A percentile compares a stretch with the other conserved stretches of the same genome.
These are phyloP conservation scores for Fusarium miscanthi DNA, from an alignment of 2,329 filamentous ascomycete species.

Conservation along the genomic window DNA sequence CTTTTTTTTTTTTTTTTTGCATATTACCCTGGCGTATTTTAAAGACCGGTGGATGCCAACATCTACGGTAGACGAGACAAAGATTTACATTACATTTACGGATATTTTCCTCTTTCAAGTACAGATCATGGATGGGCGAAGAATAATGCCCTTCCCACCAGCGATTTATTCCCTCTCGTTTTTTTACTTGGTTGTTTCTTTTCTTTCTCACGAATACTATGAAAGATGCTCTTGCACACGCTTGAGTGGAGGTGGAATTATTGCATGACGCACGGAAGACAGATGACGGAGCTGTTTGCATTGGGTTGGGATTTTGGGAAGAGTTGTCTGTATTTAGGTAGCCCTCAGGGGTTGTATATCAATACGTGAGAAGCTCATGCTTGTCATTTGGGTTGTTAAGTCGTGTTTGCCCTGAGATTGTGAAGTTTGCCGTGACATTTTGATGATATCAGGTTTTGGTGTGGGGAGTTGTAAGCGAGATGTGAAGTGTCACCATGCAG, in stretches of 20 bases:
- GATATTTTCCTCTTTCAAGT: not conserved
- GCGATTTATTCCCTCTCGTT: conserved; percentile 26
- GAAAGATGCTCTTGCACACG: conserved; percentile 26
- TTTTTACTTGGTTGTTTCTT: not conserved
- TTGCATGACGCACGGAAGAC: conserved; percentile 36
- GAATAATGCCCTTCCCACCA: conserved; percentile 19
- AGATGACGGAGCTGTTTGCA: conserved; percentile 38
- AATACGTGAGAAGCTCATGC: not conserved
- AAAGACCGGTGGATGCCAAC: conserved; percentile 13
- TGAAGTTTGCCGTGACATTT: not conserved
- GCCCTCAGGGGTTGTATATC: not conserved
- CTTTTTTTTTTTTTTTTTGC: no score
- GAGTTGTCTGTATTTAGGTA: not conserved
- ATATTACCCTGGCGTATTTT: conserved; percentile 25
- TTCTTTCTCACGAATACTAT: conserved; percentile 7
- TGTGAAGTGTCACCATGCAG: not conserved
- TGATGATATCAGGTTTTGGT: not conserved
- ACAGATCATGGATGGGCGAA: conserved; percentile 33
- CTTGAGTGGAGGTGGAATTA: conserved; percentile 15
- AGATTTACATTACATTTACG: conserved; percentile 9
- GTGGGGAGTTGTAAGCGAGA: not conserved
- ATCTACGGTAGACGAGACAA: conserved; percentile 26
- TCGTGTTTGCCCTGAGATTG: not conserved
- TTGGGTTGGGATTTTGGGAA: conserved; percentile 12
- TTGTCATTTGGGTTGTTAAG: not conserved